Evolutionary conservation across 805 yeast species (phyloP).

Genomic region (Kuraishia piskuri): DNA sequence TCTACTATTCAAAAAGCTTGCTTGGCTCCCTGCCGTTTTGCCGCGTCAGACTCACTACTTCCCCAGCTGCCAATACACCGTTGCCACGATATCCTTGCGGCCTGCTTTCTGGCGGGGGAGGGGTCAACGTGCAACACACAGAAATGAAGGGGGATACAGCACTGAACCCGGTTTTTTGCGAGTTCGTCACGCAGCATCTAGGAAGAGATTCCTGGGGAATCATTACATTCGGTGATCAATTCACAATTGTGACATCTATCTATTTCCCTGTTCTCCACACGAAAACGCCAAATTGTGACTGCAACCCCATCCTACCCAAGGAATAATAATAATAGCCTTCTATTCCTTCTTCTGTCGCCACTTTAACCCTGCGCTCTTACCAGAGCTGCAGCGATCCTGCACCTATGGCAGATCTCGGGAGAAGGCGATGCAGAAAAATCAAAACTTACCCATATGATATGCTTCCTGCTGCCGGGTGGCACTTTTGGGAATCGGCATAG

Average conservation of each 20-base stretch:
- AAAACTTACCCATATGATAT: background rate
- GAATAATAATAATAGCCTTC: background rate
- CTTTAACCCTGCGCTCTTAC: background rate
- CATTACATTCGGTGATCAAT: too few relatives aligned
- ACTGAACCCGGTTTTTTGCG: background rate
- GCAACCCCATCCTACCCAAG: background rate
- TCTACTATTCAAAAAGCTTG: too few relatives aligned
- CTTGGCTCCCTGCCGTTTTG: too few relatives aligned
- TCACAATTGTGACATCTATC: too few relatives aligned
- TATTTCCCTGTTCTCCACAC: too few relatives aligned
- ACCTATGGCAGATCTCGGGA: background rate
- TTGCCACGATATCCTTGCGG: too few relatives aligned
- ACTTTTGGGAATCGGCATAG: background rate
- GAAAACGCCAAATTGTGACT: too few relatives aligned
- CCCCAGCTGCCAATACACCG: background rate
- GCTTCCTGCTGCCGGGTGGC: background rate
- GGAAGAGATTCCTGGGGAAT: background rate
- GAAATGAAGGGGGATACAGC: background rate
- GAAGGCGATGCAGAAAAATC: background rate
- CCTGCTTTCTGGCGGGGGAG: background rate
- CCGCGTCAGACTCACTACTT: too few relatives aligned
- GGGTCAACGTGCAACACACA: background rate
- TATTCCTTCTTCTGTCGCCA: background rate
- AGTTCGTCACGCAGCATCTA: background rate
- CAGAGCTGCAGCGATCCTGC: background rate